Base-by-base conservation (phyloP, 176 grass and related monocot genomes). In the Elymus sibiricus region DNA sequence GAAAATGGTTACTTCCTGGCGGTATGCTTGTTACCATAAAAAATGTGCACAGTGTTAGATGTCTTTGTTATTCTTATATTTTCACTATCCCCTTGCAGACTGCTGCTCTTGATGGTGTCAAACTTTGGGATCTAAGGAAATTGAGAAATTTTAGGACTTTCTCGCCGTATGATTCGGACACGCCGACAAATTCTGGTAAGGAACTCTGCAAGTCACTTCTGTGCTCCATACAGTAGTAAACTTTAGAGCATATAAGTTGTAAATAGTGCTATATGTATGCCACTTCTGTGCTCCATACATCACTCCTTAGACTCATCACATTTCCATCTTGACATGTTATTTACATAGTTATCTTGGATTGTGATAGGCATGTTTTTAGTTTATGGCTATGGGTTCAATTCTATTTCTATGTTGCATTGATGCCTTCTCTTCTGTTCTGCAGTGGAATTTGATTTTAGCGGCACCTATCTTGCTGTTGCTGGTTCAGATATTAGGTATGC, bases 1-100 rank as follows among this genome's bases (percentile, higher is more conserved):
- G 97, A 99, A 91, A 99, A 99, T 91, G 97, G 97, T 81, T 99
- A 99, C 87, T 99, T 99, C 83, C 90, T 99, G 80, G 97, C 97
- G 87, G 97, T 99, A 92, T 6, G 94, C 27, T 66, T 44, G n/a
- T 71, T 82, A 73, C 22, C 53, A 76, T 69, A 75, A 51, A 76
- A 21, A 38, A 17, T 78, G 55, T 19, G 37, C 38, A 64, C 35
- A 43, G 34, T 85, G 26, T 77, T 74, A n/a, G 19, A 74, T 47
- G 46, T 64, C 21, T 68, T 64, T 84, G 63, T 77, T 86, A 44
- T 86, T 69, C 61, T 88, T 35, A 88, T 66, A 84, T 84, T 31
- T 77, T 64, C 72, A 31, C 68, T 27, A 19, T 70, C 46, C 49
- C 42, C 55, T 58, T 62, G 14, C 85, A 99, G 97, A 99, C 97